Evolutionary conservation across 2,329 filamentous ascomycete genomes (phyloP).

Genomic region (Mycogone perniciosa): DNA sequence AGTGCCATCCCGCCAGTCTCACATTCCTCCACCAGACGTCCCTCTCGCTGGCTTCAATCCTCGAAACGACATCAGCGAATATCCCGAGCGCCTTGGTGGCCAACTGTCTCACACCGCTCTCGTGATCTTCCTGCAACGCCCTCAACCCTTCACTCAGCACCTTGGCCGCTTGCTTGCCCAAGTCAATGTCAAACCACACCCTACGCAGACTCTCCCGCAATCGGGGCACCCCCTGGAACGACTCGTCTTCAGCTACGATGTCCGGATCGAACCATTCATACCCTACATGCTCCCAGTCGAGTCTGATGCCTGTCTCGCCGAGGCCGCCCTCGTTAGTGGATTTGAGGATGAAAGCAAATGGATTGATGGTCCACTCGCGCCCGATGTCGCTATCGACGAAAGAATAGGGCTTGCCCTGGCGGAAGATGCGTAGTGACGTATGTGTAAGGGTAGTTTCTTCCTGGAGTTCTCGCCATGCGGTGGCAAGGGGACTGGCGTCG

Average conservation of each 20-base stretch:
- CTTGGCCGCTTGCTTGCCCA: constrained; percentile 39
- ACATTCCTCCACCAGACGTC: constrained; percentile 49
- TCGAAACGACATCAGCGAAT: constrained; percentile 40
- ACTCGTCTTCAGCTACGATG: constrained; percentile 38
- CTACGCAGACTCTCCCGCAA: constrained; percentile 51
- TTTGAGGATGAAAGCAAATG: constrained; percentile 53
- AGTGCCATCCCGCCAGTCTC: constrained; percentile 54
- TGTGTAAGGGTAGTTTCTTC: constrained; percentile 55
- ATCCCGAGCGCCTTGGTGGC: constrained; percentile 46
- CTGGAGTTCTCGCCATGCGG: constrained; percentile 55
- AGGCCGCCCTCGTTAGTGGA: constrained; percentile 7
- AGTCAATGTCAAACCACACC: constrained; percentile 52
- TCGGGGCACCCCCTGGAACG: constrained; percentile 49
- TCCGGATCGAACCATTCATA: constrained; percentile 53
- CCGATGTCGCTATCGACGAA: constrained; percentile 48
- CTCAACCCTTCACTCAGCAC: constrained; percentile 42
- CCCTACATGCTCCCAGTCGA: constrained; percentile 57
- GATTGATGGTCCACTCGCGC: constrained; percentile 56
- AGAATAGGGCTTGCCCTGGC: constrained; percentile 51
- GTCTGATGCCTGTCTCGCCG: constrained; percentile 40
- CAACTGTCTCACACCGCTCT: constrained; percentile 53
- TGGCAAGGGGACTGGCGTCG: constrained; percentile 46
- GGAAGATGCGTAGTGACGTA: constrained; percentile 42
- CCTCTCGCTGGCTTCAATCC: constrained; percentile 22
- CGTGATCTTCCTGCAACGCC: constrained; percentile 47